Evolutionary conservation across 768 basidiomycete genomes (phyloP).

Genomic region (Saitozyma sp.): DNA sequence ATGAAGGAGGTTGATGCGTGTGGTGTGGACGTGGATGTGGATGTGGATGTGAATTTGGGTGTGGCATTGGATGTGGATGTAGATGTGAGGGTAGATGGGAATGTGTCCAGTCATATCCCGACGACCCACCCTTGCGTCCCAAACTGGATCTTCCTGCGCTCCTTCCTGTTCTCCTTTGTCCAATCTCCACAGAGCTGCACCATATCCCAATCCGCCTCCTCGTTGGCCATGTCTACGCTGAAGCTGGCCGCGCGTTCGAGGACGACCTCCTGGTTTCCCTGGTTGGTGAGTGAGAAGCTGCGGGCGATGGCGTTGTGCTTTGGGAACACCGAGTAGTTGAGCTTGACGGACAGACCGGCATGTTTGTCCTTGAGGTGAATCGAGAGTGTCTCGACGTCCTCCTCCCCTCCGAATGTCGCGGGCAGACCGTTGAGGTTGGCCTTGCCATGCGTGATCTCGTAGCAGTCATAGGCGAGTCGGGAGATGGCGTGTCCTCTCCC

Average conservation of each 20-base stretch:
- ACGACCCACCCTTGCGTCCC: conserved; percentile 27
- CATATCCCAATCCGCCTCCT: conserved; percentile 27
- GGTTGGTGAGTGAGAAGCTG: conserved; percentile 14
- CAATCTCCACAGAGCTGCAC: conserved; percentile 28
- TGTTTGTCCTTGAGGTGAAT: conserved; percentile 16
- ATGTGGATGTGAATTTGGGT: too few species aligned
- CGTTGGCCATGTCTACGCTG: conserved; percentile 14
- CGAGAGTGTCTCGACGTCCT: conserved; percentile 16
- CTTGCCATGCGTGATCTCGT: conserved; percentile 20
- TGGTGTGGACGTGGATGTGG: too few species aligned
- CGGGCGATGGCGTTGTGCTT: conserved; percentile 16
- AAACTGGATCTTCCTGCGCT: conserved; percentile 12
- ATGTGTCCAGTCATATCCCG: not conserved
- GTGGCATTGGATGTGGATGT: too few species aligned
- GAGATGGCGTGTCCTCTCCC: conserved; percentile 5
- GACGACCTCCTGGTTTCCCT: conserved; percentile 1
- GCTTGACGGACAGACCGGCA: conserved; percentile 9
- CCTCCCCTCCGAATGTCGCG: conserved; percentile 12
- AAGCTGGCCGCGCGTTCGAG: conserved; percentile 20
- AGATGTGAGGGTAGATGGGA: too few species aligned
- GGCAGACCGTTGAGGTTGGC: conserved; percentile 21
- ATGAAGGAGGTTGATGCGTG: too few species aligned
- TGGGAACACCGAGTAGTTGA: conserved; percentile 29
- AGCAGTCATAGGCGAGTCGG: conserved; percentile 10
- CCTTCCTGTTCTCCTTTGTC: conserved; percentile 20